Evolutionary conservation across 768 basidiomycete genomes (phyloP), one percentile per base, ranked within the genome.

Genomic region (Auricularia cornea): DNA sequence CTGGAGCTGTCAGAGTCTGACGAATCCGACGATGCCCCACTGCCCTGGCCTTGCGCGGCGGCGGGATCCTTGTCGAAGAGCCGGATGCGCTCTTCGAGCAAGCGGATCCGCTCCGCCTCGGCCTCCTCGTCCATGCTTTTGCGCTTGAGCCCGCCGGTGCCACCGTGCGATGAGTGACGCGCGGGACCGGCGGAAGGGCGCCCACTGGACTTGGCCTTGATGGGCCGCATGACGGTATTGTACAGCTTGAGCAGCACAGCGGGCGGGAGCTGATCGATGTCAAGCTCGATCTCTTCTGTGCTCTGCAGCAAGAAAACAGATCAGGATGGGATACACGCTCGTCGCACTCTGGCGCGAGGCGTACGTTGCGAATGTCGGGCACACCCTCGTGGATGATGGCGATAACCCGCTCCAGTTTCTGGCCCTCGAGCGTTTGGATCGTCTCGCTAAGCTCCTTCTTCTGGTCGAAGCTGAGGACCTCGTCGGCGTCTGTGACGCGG

Each of bases 371-470:
- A 63, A 98, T 90, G 70, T 94, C 92, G 3, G 95, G 94, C 38
- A 95, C 90, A 26, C 90, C 92, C 72, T 92, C 89, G 69, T 96
- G 91, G 64, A 98, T 98, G 72, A 98, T 94, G 70, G 91, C 84
- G 70, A 98, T 94, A 61, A 97, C 96, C 71, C 85, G 86, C 75
- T 93, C 90, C 65, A 98, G 77, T 72, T 89, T 90, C 60, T 81
- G 73, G 26, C 88, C 94, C 67, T 97, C 92, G 29, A 97, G 84
- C 70, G 83, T 83, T 65, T 83, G 82, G 67, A 99, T 99, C 60
- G 94, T 91, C 75, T 98, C 94, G 70, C 94, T 96, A 62, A 99
- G 79, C 72, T 98, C 94, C 76, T 97, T 94, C 88, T 99, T 99
- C 80, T 98, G 96, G 67, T 94, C 92, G 73, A 96, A 92, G 60